These are phyloP conservation scores for Aureobasidium mangrovei DNA, from an alignment of 2,329 filamentous ascomycete genomes.

Conservation along the genomic window DNA sequence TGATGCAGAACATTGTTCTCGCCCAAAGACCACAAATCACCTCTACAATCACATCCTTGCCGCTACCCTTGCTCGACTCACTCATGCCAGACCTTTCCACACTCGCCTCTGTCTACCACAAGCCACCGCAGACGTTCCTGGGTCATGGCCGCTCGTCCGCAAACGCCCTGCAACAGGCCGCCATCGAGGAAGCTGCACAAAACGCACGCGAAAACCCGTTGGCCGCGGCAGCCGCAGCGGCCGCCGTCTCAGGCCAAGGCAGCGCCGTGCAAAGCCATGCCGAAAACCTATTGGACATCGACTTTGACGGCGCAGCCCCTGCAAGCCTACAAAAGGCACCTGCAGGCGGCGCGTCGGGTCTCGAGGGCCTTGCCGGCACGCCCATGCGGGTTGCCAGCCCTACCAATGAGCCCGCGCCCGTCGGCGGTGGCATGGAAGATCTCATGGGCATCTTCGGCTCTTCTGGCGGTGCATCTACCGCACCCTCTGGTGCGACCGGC, in stretches of 20 bases:
- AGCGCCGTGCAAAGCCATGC: slow-evolving; percentile 62
- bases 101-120: slow-evolving; percentile 95
- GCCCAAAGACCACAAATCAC: slow-evolving; percentile 91
- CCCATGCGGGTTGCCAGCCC: slow-evolving; percentile 63
- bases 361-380: slow-evolving; percentile 52
- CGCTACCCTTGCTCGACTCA: slow-evolving; percentile 73
- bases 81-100: slow-evolving; percentile 90
- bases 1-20: slow-evolving; percentile 65
- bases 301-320: slow-evolving; percentile 87
- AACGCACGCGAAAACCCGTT: slow-evolving; percentile 91
- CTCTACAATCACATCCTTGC: slow-evolving; percentile 85
- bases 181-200: slow-evolving; percentile 91
- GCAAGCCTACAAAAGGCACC: slow-evolving; percentile 69
- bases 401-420: slow-evolving; percentile 35
- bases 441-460: slow-evolving; percentile 61
- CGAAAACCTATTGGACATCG: slow-evolving; percentile 92
- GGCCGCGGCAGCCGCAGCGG: slow-evolving; percentile 69
- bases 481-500: slow-evolving; percentile 16
- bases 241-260: slow-evolving; percentile 44
- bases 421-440: slow-evolving; percentile 60
- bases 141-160: slow-evolving; percentile 90
- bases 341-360: slow-evolving; percentile 37
- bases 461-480: slow-evolving; percentile 24
- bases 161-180: slow-evolving; percentile 86
- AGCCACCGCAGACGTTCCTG: slow-evolving; percentile 94